Evolutionary conservation across 2,329 filamentous ascomycete genomes (phyloP).

Genomic region (Alternaria sp.): DNA sequence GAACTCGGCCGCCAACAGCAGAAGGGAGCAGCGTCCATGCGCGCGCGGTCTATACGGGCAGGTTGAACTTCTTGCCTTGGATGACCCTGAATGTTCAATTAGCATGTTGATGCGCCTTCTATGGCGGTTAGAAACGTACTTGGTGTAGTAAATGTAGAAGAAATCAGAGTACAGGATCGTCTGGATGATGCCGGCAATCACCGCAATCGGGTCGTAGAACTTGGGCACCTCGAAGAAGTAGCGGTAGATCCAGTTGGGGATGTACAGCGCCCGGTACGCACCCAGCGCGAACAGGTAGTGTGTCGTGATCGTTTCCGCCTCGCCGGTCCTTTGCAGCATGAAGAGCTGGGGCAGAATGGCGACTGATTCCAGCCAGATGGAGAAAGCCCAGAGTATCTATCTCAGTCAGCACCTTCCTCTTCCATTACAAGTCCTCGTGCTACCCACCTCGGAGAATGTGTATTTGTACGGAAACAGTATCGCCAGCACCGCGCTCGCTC

Average conservation of each 20-base stretch:
- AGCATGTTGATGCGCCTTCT: not conserved
- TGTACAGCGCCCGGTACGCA: slow-evolving; percentile 90
- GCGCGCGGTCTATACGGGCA: slow-evolving; percentile 53
- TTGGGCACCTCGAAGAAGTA: slow-evolving; percentile 73
- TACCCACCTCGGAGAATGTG: slow-evolving; percentile 67
- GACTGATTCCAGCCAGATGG: slow-evolving; percentile 96
- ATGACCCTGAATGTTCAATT: slow-evolving; percentile 50
- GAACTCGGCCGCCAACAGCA: slow-evolving; percentile 8
- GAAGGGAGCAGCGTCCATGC: slow-evolving; percentile 2
- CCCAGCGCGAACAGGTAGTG: slow-evolving; percentile 97
- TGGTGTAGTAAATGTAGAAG: slow-evolving; percentile 99
- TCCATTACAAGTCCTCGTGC: not conserved
- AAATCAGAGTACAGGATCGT: slow-evolving; percentile 98
- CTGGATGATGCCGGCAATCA: slow-evolving; percentile 88
- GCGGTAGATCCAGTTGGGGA: slow-evolving; percentile 97
- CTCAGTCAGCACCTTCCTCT: slow-evolving; percentile 15
- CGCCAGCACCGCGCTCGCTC: slow-evolving; percentile 77
- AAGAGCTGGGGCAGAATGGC: slow-evolving; percentile 97
- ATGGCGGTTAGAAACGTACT: slow-evolving; percentile 59
- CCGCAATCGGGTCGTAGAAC: slow-evolving; percentile 85
- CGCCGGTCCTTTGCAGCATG: slow-evolving; percentile 95
- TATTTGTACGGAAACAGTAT: slow-evolving; percentile 87
- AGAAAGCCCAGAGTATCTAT: slow-evolving; percentile 94
- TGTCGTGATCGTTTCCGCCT: slow-evolving; percentile 98
- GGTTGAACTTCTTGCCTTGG: slow-evolving; percentile 62